Evolutionary conservation across 768 basidiomycete species (phyloP).

Genomic region (Rhodosporidiobolus sp.): DNA sequence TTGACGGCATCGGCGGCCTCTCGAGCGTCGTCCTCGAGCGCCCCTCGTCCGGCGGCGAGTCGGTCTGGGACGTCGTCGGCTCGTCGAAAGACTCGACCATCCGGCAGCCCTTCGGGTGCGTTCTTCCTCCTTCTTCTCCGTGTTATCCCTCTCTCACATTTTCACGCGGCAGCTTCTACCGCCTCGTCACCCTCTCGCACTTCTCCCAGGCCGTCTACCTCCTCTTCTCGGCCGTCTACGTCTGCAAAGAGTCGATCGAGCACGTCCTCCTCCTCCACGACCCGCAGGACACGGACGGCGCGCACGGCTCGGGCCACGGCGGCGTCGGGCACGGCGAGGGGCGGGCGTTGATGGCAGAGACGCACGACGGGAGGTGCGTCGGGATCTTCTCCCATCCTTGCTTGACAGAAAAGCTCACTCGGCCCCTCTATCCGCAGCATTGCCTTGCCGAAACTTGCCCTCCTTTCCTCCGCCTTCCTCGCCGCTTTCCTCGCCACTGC

Average conservation of each 20-base stretch:
- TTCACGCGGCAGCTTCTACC: slow-evolving; percentile 17
- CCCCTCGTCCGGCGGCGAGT: not conserved
- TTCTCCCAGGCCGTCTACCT: slow-evolving; percentile 92
- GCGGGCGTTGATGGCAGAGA: not conserved
- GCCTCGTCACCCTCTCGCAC: slow-evolving; percentile 47
- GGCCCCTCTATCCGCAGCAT: slow-evolving; percentile 1
- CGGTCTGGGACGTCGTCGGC: slow-evolving; percentile 52
- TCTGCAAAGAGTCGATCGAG: slow-evolving; percentile 95
- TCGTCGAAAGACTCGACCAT: slow-evolving; percentile 46
- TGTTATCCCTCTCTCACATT: not conserved
- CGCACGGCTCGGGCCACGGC: slow-evolving; percentile 42
- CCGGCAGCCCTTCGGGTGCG: slow-evolving; percentile 64
- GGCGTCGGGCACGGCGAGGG: slow-evolving; percentile 41
- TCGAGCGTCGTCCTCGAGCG: slow-evolving; percentile 31
- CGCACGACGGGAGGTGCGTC: slow-evolving; percentile 10
- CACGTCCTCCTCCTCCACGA: slow-evolving; percentile 64
- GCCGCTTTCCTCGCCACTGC: not conserved
- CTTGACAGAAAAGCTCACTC: not conserved
- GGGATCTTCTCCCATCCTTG: not conserved
- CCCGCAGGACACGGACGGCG: slow-evolving; percentile 20
- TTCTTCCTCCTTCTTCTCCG: slow-evolving; percentile 45
- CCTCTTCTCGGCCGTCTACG: slow-evolving; percentile 89
- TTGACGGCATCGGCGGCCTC: slow-evolving; percentile 57
- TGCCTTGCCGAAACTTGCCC: not conserved
- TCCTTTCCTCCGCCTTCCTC: not conserved